Percentiles rank a stretch among this genome's conserved stretches.
These are phyloP conservation scores for Didymella glomerata DNA, from an alignment of 2,329 filamentous ascomycete genomes.

Conservation along the genomic window DNA sequence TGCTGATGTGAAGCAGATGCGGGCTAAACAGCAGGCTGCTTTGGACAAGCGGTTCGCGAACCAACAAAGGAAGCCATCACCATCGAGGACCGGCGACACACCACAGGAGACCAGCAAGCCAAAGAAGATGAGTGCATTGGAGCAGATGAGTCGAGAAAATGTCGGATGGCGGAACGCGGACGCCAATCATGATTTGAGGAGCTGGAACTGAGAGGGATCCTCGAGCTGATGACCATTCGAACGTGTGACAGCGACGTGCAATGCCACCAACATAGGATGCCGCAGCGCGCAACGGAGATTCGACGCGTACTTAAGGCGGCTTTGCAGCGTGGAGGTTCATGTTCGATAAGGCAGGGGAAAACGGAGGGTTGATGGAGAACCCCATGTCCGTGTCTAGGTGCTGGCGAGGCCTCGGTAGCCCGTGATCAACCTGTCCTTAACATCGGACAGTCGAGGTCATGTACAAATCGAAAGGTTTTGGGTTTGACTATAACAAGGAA, in stretches of 20 bases:
- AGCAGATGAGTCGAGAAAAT: constrained; percentile 44
- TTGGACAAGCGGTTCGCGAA: constrained; percentile 38
- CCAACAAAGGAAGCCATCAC: constrained; percentile 28
- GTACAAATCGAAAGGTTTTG: background rate
- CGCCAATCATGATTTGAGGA: constrained; percentile 37
- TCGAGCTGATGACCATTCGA: background rate
- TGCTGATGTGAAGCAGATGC: constrained; percentile 34
- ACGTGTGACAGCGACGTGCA: background rate
- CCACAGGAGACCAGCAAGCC: constrained; percentile 9
- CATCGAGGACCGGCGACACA: constrained; percentile 11
- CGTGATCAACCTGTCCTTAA: background rate
- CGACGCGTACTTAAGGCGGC: background rate
- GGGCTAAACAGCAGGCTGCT: constrained; percentile 43
- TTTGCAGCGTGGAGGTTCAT: background rate
- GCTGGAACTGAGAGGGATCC: constrained; percentile 32
- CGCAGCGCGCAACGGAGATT: background rate
- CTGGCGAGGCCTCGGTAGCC: background rate
- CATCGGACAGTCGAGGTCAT: background rate
- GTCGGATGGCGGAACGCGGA: constrained; percentile 43
- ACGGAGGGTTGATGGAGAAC: background rate
- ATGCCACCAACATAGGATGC: background rate
- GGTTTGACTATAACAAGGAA: background rate
- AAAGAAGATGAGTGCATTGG: constrained; percentile 39
- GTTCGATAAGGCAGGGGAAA: background rate
- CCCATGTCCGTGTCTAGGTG: background rate